Evolutionary conservation across 2,329 filamentous ascomycete genomes (phyloP).

Genomic region (Calonectria pseudoreteaudii): DNA sequence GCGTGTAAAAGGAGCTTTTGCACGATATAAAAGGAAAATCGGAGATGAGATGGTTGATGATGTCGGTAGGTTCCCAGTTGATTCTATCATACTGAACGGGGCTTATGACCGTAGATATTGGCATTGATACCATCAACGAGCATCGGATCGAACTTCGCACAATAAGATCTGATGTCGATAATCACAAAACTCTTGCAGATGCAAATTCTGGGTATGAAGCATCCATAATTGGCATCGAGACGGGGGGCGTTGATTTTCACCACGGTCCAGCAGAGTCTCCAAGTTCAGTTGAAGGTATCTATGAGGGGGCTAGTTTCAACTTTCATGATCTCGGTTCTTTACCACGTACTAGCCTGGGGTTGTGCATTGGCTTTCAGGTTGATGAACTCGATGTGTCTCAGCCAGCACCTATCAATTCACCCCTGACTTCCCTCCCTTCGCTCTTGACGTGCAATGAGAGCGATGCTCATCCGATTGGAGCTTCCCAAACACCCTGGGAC

Average conservation of each 20-base stretch:
- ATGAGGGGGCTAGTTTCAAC: not conserved
- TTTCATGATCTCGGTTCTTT: not conserved
- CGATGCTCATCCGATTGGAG: not conserved
- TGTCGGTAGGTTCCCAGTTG: not conserved
- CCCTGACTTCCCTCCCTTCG: not conserved
- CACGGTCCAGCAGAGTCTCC: not conserved
- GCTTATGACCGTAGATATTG: not conserved
- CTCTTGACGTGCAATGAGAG: not conserved
- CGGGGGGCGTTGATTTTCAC: not conserved
- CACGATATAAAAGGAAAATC: not conserved
- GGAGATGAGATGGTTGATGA: not conserved
- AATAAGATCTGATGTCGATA: not conserved
- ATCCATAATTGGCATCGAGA: not conserved
- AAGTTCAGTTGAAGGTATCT: not conserved
- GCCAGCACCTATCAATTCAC: not conserved
- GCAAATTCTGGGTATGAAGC: not conserved
- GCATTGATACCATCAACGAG: not conserved
- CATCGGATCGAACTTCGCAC: not conserved
- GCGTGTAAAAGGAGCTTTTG: not conserved
- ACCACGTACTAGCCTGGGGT: not conserved
- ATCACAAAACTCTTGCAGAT: not conserved
- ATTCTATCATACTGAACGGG: not conserved
- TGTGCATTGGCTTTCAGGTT: not conserved
- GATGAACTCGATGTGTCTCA: not conserved
- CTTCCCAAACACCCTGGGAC: not conserved